These are phyloP conservation scores for Colletotrichum chlorophyti DNA, from an alignment of 2,329 filamentous ascomycete genomes.

Conservation along the genomic window DNA sequence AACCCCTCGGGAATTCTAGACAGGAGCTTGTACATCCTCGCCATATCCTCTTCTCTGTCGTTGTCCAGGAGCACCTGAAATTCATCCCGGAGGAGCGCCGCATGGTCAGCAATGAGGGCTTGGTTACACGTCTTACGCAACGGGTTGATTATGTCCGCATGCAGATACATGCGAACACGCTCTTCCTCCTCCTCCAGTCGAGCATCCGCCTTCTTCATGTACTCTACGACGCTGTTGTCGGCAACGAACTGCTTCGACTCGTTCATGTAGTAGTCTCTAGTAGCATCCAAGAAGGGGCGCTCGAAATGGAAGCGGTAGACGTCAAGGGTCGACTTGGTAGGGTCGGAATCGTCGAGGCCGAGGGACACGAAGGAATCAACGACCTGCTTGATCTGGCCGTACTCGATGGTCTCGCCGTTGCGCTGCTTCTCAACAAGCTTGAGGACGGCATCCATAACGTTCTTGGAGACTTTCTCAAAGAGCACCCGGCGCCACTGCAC, in stretches of 20 bases:
- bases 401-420: slow-evolving; percentile 97
- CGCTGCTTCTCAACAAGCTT: slow-evolving; percentile 97
- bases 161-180: slow-evolving; percentile 88
- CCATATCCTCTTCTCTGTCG: slow-evolving; percentile 93
- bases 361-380: slow-evolving; percentile 97
- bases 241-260: slow-evolving; percentile 95
- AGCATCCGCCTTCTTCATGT: slow-evolving; percentile 98
- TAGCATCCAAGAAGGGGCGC: slow-evolving; percentile 86
- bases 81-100: slow-evolving; percentile 85
- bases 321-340: slow-evolving; percentile 91
- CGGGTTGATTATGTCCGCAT: slow-evolving; percentile 84
- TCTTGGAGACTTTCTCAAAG: slow-evolving; percentile 81
- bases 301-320: slow-evolving; percentile 95
- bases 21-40: slow-evolving; percentile 92
- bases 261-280: slow-evolving; percentile 83
- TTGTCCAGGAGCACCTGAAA: slow-evolving; percentile 94
- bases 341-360: slow-evolving; percentile 91
- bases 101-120: slow-evolving; percentile 89
- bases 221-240: slow-evolving; percentile 97
- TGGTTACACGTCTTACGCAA: slow-evolving; percentile 89
- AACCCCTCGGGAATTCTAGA: slow-evolving; percentile 89
- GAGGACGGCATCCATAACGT: slow-evolving; percentile 94
- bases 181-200: slow-evolving; percentile 93
- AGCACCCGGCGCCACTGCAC: slow-evolving; percentile 95
- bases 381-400: slow-evolving; percentile 94